These are phyloP conservation scores for Triglochin maritima DNA, from an alignment of 106 monocot genomes.

Conservation along the genomic window DNA sequence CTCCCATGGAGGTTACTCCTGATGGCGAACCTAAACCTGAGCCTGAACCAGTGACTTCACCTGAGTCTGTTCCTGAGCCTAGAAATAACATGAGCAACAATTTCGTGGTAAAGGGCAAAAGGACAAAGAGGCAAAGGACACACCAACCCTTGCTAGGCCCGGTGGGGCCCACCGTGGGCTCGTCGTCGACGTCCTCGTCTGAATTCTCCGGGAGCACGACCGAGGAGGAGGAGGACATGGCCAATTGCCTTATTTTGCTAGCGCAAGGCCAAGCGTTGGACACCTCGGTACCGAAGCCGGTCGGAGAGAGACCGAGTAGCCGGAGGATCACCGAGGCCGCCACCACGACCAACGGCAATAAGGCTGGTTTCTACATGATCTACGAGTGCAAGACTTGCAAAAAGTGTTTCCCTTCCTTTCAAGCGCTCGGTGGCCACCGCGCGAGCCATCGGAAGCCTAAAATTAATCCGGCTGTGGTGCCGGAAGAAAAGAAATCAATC, in stretches of 20 bases:
- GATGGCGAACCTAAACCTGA: too few relatives aligned
- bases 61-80: too few relatives aligned
- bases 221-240: conserved; percentile 69
- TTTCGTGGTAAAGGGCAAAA: conserved; percentile 32
- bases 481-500: conserved; percentile 1
- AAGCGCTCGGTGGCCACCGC: too few relatives aligned
- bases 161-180: background rate
- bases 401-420: too few relatives aligned
- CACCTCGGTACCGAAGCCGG: background rate
- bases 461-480: too few relatives aligned
- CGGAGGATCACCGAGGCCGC: background rate
- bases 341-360: background rate
- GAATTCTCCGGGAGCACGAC: background rate
- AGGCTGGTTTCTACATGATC: too few relatives aligned
- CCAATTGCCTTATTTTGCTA: conserved; percentile 66
- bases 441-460: too few relatives aligned
- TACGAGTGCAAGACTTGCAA: too few relatives aligned
- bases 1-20: background rate
- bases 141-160: background rate
- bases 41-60: too few relatives aligned
- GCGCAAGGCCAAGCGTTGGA: conserved; percentile 26
- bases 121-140: conserved; percentile 22
- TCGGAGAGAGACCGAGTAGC: too few relatives aligned
- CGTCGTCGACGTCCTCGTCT: conserved; percentile 22
- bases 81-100: background rate